These are phyloP conservation scores for Mycena chlorophos DNA, from an alignment of 768 basidiomycete genomes.

Conservation along the genomic window DNA sequence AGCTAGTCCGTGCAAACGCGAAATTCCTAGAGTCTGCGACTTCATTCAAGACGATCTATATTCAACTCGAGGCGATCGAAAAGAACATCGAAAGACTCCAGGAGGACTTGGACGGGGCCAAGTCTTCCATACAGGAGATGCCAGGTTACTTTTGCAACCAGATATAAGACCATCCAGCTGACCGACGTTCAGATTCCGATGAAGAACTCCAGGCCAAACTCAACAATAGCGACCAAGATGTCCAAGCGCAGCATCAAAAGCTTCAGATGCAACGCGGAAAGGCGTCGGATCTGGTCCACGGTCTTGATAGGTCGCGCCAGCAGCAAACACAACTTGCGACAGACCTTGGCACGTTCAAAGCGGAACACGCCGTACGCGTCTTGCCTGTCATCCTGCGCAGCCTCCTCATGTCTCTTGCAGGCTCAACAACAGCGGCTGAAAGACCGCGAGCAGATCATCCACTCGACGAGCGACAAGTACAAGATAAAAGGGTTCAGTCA, in stretches of 20 bases:
- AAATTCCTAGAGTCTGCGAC: constrained; percentile 81
- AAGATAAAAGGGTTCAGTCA: constrained; percentile 74
- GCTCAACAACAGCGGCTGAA: constrained; percentile 68
- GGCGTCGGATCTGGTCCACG: constrained; percentile 63
- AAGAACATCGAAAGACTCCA: constrained; percentile 62
- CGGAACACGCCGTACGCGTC: constrained; percentile 73
- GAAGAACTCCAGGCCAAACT: constrained; percentile 64
- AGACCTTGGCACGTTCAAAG: constrained; percentile 66
- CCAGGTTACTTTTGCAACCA: constrained; percentile 45
- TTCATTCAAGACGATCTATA: constrained; percentile 83
- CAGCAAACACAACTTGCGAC: constrained; percentile 57
- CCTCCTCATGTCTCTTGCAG: constrained; percentile 36
- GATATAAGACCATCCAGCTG: not conserved
- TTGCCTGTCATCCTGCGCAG: not conserved
- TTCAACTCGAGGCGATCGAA: constrained; percentile 63
- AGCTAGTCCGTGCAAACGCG: constrained; percentile 64
- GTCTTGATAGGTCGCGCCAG: constrained; percentile 47
- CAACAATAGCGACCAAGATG: constrained; percentile 59
- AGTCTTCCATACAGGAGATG: constrained; percentile 65
- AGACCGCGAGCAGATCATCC: constrained; percentile 74
- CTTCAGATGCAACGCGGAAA: constrained; percentile 48
- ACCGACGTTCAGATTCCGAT: constrained; percentile 58
- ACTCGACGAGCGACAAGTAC: constrained; percentile 64
- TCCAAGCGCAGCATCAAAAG: constrained; percentile 51
- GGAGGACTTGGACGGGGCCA: constrained; percentile 60